These are phyloP conservation scores for Waltergamsia citrina DNA, from an alignment of 2,329 filamentous ascomycete genomes.

Conservation along the genomic window DNA sequence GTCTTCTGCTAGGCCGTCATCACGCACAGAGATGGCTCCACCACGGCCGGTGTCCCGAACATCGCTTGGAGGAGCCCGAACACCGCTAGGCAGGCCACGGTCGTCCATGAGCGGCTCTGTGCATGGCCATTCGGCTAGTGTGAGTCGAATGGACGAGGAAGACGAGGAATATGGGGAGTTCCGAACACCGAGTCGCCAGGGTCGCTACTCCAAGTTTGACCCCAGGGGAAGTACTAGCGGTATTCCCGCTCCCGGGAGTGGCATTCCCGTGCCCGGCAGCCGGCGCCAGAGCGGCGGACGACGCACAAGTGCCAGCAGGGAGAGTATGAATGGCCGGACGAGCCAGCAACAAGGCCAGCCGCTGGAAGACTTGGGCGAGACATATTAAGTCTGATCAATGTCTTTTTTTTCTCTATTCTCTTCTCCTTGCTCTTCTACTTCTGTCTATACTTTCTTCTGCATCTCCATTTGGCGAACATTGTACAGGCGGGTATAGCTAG, in stretches of 20 bases:
- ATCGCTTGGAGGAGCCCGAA: constrained; percentile 50
- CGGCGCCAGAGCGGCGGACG: constrained; percentile 32
- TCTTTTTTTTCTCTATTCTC: neutral
- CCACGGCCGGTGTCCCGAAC: constrained; percentile 57
- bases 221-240: constrained; percentile 25
- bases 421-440: neutral
- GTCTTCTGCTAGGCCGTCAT: constrained; percentile 43
- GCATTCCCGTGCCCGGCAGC: constrained; percentile 33
- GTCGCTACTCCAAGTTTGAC: constrained; percentile 41
- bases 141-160: constrained; percentile 42
- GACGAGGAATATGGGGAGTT: constrained; percentile 30
- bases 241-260: constrained; percentile 31
- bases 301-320: constrained; percentile 26
- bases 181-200: constrained; percentile 45
- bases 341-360: constrained; percentile 25
- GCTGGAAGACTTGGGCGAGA: constrained; percentile 43
- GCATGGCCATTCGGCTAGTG: constrained; percentile 47
- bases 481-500: neutral
- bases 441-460: neutral
- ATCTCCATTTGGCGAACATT: neutral
- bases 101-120: constrained; percentile 61
- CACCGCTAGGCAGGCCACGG: constrained; percentile 59
- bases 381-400: constrained; percentile 27
- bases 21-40: constrained; percentile 42
- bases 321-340: constrained; percentile 14